A percentile compares a stretch with the other conserved stretches of the same genome.
phyloP scores from a whole-genome alignment of 192 early-diverging fungal genomes.

The Thamnidium elegans region DNA sequence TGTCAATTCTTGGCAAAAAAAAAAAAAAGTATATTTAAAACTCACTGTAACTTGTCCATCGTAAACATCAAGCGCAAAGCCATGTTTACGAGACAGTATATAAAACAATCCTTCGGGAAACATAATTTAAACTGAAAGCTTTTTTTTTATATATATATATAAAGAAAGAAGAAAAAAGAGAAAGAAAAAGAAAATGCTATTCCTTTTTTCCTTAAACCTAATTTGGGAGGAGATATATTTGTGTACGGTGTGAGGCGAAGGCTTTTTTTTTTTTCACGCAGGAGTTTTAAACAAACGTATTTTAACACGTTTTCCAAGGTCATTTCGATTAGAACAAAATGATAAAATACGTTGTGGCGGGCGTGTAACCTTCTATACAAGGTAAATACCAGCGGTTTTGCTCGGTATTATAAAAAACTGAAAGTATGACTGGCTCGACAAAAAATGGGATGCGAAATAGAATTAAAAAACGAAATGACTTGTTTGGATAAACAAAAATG shows the following conservation, averaged over 20 bases:
- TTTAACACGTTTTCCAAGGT: too few relatives aligned
- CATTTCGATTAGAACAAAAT: too few relatives aligned
- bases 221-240: neutral
- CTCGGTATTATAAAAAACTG: too few relatives aligned
- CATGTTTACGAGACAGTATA: constrained; percentile 36
- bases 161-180: neutral
- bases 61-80: constrained; percentile 35
- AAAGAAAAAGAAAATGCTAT: constrained; percentile 3
- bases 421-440: too few relatives aligned
- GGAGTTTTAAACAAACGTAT: too few relatives aligned
- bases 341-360: too few relatives aligned
- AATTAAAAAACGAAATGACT: too few relatives aligned
- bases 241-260: neutral
- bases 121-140: neutral
- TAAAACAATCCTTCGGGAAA: constrained; percentile 31
- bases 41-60: constrained; percentile 35
- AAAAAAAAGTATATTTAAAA: neutral
- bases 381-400: too few relatives aligned
- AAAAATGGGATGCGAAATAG: too few relatives aligned
- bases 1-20: neutral
- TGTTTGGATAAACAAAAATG: too few relatives aligned
- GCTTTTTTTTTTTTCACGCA: too few relatives aligned
- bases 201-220: neutral
- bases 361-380: too few relatives aligned
- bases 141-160: neutral